Conservation (phyloP, 2,329 filamentous ascomycete species). For the Pestalotiopsis sp. region DNA sequence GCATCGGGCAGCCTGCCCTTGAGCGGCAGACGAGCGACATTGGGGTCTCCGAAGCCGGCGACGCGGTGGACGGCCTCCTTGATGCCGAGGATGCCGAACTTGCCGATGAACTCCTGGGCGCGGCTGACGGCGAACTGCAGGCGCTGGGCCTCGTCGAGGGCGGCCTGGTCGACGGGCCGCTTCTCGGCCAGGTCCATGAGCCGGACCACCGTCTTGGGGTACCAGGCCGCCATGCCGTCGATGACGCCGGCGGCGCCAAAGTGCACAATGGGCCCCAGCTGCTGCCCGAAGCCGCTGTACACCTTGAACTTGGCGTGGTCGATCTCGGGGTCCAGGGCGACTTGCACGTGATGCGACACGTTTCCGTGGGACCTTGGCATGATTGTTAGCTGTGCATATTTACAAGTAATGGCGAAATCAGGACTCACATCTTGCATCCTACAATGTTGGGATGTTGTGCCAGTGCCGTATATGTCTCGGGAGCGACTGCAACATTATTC, state of each 20-base stretch:
- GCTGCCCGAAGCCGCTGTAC: conserved; percentile 67
- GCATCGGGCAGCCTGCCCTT: conserved; percentile 57
- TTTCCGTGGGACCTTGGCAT: conserved; percentile 54
- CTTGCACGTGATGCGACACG: conserved; percentile 65
- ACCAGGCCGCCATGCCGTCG: conserved; percentile 67
- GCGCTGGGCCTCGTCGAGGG: conserved; percentile 54
- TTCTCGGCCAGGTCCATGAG: conserved; percentile 53
- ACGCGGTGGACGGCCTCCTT: conserved; percentile 63
- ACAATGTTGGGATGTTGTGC: conserved; percentile 68
- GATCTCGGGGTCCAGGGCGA: conserved; percentile 63
- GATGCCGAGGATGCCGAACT: conserved; percentile 64
- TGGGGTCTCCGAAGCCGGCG: conserved; percentile 58
- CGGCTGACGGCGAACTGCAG: conserved; percentile 65
- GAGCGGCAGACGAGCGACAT: conserved; percentile 62
- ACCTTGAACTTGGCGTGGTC: conserved; percentile 64
- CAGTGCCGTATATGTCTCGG: conserved; percentile 59
- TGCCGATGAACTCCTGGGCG: conserved; percentile 65
- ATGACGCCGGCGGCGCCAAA: conserved; percentile 69
- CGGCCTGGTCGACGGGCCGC: conserved; percentile 39
- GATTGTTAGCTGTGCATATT: conserved; percentile 7
- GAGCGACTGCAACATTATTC: conserved; percentile 62
- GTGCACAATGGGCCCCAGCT: conserved; percentile 64
- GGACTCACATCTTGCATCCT: conserved; percentile 64
- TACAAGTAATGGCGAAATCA: too few relatives aligned
- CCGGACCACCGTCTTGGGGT: conserved; percentile 62